Evolutionary conservation across 2,329 filamentous ascomycete species (phyloP), one percentile per base, ranked within the genome.

Genomic region (Cadophora gregata): DNA sequence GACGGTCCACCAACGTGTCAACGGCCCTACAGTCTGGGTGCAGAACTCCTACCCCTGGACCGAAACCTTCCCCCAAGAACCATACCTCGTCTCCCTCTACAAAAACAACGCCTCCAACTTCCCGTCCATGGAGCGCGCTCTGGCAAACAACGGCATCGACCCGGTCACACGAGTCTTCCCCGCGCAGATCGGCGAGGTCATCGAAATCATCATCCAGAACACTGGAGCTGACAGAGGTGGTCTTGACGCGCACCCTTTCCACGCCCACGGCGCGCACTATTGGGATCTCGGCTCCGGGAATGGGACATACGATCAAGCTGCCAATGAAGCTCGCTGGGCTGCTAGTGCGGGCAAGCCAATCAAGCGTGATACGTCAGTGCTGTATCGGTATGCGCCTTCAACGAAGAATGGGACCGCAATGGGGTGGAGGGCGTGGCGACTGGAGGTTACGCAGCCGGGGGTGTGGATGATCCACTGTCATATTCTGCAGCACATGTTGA

Each of bases 351-450:
- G 67, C 36, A 63, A 55, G 64, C 74, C 71, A 1, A 36, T 71
- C 1, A 69, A 74, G 33, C 73, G 73, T 1, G 79, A 80, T 69
- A 84, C 76, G 0, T 83, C 81, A 0, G 79, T 82, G 58, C 74
- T 85, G 5, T 84, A 84, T 68, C 70, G 80, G 3, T 86, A 85
- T 68, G 72, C 69, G 1, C 64, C 67, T 0, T 77, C 76, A 14
- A 78, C 78, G 0, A 65, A 66, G 2, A 74, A 78, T 5, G 75
- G 77, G 10, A 73, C 75, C 6, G 76, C 73, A 1, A 73, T 76
- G 1, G 82, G 83, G 0, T 86, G 84, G 84, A 74, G 84, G 16
- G 83, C 79, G 10, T 85, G 83, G 84, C 77, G 84, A 33, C 66
- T 85, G 0, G 73, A 79, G 9, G 80, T 85, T 12, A 78, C 77